Evolutionary conservation across 768 basidiomycete genomes (phyloP).

Genomic region (Suillus subalutaceus): DNA sequence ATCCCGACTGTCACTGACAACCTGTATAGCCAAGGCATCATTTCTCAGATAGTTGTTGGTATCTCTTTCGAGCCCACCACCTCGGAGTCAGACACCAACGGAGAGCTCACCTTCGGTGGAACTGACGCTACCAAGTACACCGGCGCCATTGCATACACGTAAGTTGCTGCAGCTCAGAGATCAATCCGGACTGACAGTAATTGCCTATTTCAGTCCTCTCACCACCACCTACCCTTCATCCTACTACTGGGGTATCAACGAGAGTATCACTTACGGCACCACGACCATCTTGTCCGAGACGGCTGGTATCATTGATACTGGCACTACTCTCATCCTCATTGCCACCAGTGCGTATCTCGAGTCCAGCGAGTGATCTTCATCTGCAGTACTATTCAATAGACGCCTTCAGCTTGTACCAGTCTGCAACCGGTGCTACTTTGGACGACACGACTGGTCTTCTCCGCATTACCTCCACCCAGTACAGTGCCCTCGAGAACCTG

Average conservation of each 20-base stretch:
- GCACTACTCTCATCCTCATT: not conserved
- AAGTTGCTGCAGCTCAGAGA: not conserved
- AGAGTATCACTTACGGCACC: not conserved
- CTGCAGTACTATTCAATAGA: not conserved
- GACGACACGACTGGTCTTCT: not conserved
- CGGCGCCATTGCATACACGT: not conserved
- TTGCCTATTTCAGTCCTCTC: not conserved
- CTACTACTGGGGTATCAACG: not conserved
- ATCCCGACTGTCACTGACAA: constrained; percentile 58
- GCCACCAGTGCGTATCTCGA: not conserved
- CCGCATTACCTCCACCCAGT: not conserved
- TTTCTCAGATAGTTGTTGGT: constrained; percentile 45
- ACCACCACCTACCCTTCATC: not conserved
- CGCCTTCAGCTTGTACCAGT: not conserved
- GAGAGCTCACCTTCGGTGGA: constrained; percentile 4
- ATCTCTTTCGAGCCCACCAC: constrained; percentile 55
- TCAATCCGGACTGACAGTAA: not conserved
- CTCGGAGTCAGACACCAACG: not conserved
- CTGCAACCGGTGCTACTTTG: not conserved
- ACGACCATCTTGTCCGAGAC: not conserved
- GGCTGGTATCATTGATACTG: not conserved
- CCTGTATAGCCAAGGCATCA: constrained; percentile 43
- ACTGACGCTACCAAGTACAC: not conserved
- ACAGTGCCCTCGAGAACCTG: not conserved
- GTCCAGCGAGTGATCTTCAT: not conserved